Evolutionary conservation across 1,284 basidiomycete species (phyloP).

Genomic region (Anthracocystis walkeri): DNA sequence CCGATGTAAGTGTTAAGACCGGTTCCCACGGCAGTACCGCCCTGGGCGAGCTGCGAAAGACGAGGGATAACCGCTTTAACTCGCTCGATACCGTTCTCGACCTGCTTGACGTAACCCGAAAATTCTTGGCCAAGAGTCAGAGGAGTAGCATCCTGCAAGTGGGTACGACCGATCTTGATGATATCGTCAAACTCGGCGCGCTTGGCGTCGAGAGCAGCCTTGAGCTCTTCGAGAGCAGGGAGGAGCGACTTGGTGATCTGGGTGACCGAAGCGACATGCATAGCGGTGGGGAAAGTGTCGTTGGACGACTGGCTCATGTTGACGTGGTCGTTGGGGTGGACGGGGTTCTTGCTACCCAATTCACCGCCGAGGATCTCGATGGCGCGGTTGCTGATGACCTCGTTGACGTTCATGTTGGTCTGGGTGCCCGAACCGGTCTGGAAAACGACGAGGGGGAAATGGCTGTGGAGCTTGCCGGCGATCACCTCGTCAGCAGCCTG

Average conservation of each 20-base stretch:
- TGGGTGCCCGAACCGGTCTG: constrained; percentile 99
- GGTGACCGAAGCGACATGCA: constrained; percentile 96
- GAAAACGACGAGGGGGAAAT: constrained; percentile 99
- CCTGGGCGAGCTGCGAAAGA: constrained; percentile 91
- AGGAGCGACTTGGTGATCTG: constrained; percentile 85
- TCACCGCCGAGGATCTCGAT: constrained; percentile 97
- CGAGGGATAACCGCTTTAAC: constrained; percentile 86
- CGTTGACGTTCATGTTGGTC: constrained; percentile 99
- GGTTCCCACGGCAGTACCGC: constrained; percentile 96
- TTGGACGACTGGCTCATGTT: constrained; percentile 99
- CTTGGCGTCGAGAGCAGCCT: constrained; percentile 85
- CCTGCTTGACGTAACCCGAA: constrained; percentile 95
- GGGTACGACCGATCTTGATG: constrained; percentile 98
- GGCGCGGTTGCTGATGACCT: constrained; percentile 98
- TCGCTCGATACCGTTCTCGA: constrained; percentile 89
- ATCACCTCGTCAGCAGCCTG: constrained; percentile 97
- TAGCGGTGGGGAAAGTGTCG: constrained; percentile 98
- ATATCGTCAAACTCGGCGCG: constrained; percentile 74
- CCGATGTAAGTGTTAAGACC: constrained; percentile 97
- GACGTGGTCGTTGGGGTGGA: constrained; percentile 99
- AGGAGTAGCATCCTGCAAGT: constrained; percentile 96
- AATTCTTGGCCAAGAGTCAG: constrained; percentile 98
- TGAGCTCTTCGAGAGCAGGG: constrained; percentile 86
- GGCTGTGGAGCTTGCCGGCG: constrained; percentile 82
- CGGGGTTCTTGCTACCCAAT: constrained; percentile 94